Percentiles rank a stretch among this genome's conserved stretches.
Conservation (phyloP, 2,329 filamentous ascomycete genomes). For the Eutypella sp. region DNA sequence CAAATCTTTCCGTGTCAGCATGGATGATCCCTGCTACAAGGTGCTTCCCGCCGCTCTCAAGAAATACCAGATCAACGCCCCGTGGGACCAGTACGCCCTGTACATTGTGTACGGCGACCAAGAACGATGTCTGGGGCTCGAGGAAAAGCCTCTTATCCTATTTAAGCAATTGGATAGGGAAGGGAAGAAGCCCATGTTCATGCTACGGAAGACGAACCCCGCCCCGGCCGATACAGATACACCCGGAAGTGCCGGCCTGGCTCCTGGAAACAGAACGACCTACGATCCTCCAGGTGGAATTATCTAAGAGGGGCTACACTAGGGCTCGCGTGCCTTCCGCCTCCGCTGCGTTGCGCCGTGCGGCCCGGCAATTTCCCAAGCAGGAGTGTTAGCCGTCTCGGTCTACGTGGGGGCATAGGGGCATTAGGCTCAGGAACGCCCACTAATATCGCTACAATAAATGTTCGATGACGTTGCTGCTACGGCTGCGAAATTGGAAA, state of each 20-base stretch:
- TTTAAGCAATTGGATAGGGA: constrained; percentile 98
- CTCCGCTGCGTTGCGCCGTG: neutral
- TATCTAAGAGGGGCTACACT: constrained; percentile 37
- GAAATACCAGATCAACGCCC: constrained; percentile 97
- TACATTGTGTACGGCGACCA: constrained; percentile 99
- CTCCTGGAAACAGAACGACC: constrained; percentile 34
- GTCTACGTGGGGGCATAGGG: neutral
- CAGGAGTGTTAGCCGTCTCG: neutral
- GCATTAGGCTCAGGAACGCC: neutral
- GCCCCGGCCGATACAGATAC: constrained; percentile 45
- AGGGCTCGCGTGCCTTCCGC: neutral
- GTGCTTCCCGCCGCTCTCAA: constrained; percentile 92
- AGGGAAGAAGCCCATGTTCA: constrained; percentile 98
- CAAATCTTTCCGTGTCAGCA: constrained; percentile 96
- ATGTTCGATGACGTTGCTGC: neutral
- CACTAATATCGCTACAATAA: neutral
- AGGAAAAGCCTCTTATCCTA: constrained; percentile 89
- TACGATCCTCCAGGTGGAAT: constrained; percentile 59
- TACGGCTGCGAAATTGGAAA: neutral
- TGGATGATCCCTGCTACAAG: constrained; percentile 97
- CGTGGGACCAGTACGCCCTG: constrained; percentile 94
- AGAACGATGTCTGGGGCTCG: constrained; percentile 83
- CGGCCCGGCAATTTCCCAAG: neutral
- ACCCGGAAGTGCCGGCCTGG: constrained; percentile 50
- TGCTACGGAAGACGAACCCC: constrained; percentile 70